Evolutionary conservation across 1,139 yeast species (phyloP).

Genomic region (Ashbya aceris): DNA sequence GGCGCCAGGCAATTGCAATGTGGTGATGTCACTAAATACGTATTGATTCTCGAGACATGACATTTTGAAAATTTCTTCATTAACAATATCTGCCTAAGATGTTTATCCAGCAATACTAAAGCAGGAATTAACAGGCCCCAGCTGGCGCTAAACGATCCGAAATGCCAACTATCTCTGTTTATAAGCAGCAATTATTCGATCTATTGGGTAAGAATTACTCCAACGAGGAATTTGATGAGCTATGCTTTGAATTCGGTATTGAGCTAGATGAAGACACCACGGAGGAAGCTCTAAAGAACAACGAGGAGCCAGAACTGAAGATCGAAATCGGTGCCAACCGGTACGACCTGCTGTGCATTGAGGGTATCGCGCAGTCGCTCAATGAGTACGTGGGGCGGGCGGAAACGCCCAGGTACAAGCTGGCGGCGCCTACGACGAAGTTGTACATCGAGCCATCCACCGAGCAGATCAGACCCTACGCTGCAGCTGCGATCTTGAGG

Average conservation of each 20-base stretch:
- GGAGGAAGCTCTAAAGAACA: constrained; percentile 61
- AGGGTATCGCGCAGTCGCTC: constrained; percentile 93
- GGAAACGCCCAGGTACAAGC: constrained; percentile 56
- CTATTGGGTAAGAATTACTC: constrained; percentile 74
- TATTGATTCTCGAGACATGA: too few species aligned
- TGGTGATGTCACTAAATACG: too few species aligned
- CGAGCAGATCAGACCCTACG: constrained; percentile 73
- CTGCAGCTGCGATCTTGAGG: constrained; percentile 88
- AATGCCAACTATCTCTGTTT: constrained; percentile 97
- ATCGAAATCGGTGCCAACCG: constrained; percentile 97
- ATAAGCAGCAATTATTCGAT: constrained; percentile 81
- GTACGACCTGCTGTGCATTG: constrained; percentile 95
- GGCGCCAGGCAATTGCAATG: too few species aligned
- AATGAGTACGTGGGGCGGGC: constrained; percentile 76
- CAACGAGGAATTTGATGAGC: constrained; percentile 89
- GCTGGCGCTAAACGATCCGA: background rate
- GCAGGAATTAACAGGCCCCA: too few species aligned
- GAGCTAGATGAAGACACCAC: constrained; percentile 94
- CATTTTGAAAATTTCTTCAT: too few species aligned
- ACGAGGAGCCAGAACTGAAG: constrained; percentile 91
- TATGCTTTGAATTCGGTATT: constrained; percentile 95
- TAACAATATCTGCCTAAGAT: too few species aligned
- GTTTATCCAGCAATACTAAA: too few species aligned
- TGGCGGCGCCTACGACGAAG: constrained; percentile 51
- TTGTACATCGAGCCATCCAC: constrained; percentile 72